A percentile compares a stretch with the other conserved stretches of the same genome.
These are phyloP conservation scores for Russula sp. DNA, from an alignment of 768 basidiomycete species.

Conservation along the genomic window DNA sequence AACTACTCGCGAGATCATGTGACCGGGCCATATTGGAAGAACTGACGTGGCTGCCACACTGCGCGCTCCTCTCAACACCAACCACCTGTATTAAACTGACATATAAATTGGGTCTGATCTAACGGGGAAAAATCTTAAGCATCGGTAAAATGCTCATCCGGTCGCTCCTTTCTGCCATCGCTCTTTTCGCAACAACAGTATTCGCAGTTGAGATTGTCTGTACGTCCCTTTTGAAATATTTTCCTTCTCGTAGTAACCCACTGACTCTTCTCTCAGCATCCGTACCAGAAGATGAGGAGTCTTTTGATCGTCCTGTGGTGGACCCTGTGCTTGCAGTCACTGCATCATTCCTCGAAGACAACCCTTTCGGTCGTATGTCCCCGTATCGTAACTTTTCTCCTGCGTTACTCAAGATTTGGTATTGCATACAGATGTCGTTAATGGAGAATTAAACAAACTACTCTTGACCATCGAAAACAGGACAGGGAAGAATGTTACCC, in stretches of 20 bases:
- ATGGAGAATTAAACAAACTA: constrained; percentile 75
- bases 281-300: constrained; percentile 23
- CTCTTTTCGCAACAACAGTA: constrained; percentile 23
- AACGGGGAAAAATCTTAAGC: neutral
- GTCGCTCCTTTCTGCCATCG: constrained; percentile 23
- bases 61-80: neutral
- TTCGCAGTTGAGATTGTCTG: constrained; percentile 29
- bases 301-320: constrained; percentile 43
- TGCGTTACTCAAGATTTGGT: neutral
- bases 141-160: constrained; percentile 27
- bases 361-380: constrained; percentile 72
- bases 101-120: constrained; percentile 1
- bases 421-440: constrained; percentile 62
- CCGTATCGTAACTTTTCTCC: constrained; percentile 5
- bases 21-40: no score
- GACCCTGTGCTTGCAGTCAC: constrained; percentile 45
- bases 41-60: no score
- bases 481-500: constrained; percentile 66
- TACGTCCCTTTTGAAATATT: constrained; percentile 13
- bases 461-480: constrained; percentile 69
- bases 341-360: constrained; percentile 66
- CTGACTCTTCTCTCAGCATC: neutral
- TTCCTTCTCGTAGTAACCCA: neutral
- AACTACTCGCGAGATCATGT: neutral
- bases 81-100: neutral